phyloP scores from a whole-genome alignment of 1,284 basidiomycete genomes.

The Sphaerobolus stellatus region DNA sequence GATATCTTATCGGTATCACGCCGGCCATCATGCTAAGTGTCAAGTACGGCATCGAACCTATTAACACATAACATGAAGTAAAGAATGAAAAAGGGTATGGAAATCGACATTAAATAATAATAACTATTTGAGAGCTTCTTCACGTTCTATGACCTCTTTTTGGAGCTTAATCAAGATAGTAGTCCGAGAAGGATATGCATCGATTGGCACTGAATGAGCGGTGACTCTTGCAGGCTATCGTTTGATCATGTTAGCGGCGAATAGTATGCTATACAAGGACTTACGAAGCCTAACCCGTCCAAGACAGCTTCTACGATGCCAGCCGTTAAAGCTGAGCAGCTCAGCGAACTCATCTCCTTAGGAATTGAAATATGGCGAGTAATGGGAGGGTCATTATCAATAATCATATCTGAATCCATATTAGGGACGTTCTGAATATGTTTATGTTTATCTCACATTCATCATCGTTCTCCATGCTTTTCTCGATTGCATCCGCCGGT shows the following conservation, averaged over 20 bases:
- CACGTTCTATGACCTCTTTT: slow-evolving; percentile 83
- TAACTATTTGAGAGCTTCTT: slow-evolving; percentile 63
- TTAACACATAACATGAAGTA: too few relatives aligned
- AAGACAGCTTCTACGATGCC: slow-evolving; percentile 97
- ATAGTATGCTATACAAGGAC: slow-evolving; percentile 35
- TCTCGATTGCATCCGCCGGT: slow-evolving; percentile 91
- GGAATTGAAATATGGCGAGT: slow-evolving; percentile 93
- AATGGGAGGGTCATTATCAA: slow-evolving; percentile 92
- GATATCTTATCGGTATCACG: too few relatives aligned
- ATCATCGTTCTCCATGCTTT: slow-evolving; percentile 92
- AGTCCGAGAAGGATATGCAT: slow-evolving; percentile 79
- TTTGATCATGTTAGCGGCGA: background rate
- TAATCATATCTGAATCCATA: slow-evolving; percentile 86
- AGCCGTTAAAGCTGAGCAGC: slow-evolving; percentile 94
- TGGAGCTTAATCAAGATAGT: slow-evolving; percentile 95
- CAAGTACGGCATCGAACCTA: too few relatives aligned
- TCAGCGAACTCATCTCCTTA: slow-evolving; percentile 89
- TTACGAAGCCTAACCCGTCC: slow-evolving; percentile 92
- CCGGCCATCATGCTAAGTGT: too few relatives aligned
- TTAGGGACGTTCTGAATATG: slow-evolving; percentile 1
- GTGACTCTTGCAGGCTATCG: slow-evolving; percentile 92
- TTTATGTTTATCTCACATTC: slow-evolving; percentile 66
- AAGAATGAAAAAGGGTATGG: too few relatives aligned
- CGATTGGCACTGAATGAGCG: slow-evolving; percentile 88
- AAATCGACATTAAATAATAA: too few relatives aligned